phyloP scores from a whole-genome alignment of 495 filamentous ascomycete genomes.

The Trichoderma erinaceum region DNA sequence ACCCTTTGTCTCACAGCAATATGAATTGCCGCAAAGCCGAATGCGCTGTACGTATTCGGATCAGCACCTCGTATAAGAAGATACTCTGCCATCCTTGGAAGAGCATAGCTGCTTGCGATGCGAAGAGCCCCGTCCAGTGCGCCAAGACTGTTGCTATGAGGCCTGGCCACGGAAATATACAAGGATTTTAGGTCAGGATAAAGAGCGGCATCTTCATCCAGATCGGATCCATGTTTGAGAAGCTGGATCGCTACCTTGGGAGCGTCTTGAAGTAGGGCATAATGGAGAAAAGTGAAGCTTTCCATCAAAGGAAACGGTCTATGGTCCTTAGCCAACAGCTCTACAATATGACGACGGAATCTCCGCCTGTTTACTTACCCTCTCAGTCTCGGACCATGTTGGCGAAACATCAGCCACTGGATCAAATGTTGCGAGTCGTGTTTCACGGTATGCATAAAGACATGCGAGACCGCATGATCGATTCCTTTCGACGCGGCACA shows the following conservation, averaged over 20 bases:
- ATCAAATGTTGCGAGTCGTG: not conserved
- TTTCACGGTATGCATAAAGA: not conserved
- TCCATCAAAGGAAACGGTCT: not conserved
- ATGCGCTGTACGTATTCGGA: not conserved
- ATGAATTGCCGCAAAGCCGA: not conserved
- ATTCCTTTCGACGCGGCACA: not conserved
- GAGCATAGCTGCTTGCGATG: not conserved
- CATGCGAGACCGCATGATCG: not conserved
- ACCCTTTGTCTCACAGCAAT: not conserved
- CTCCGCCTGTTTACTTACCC: not conserved
- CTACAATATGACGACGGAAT: not conserved
- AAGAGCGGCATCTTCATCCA: not conserved
- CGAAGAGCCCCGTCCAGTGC: constrained; percentile 5
- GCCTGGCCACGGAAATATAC: not conserved
- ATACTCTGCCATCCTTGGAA: not conserved
- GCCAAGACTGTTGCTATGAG: not conserved
- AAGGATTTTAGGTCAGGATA: not conserved
- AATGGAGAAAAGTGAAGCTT: not conserved
- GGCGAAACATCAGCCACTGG: not conserved
- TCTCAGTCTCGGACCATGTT: not conserved
- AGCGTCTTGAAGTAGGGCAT: not conserved
- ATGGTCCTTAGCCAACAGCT: not conserved
- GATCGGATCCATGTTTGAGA: not conserved
- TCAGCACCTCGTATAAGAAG: not conserved
- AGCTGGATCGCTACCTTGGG: not conserved